Conservation (phyloP, 169 alveolate species). For the Amoebophrya sp. region DNA sequence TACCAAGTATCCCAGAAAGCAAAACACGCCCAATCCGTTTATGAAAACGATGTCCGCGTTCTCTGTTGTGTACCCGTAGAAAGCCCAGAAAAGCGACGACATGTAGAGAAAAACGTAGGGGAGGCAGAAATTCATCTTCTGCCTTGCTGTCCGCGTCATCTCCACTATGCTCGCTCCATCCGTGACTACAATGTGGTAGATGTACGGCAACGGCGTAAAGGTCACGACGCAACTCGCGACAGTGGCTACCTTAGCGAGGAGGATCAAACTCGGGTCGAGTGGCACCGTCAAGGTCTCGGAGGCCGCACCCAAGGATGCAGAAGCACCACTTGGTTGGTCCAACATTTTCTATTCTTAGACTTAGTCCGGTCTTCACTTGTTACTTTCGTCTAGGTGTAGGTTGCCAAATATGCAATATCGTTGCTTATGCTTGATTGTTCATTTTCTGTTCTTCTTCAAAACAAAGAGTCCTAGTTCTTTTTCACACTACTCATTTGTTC, state of each 20-base stretch:
- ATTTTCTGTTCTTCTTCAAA: no score
- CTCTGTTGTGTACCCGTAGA: constrained; percentile 9
- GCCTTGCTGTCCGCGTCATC: neutral
- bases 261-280: neutral
- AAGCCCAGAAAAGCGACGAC: neutral
- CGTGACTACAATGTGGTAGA: neutral
- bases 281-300: no score
- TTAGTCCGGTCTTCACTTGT: no score
- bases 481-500: no score
- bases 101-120: neutral
- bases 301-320: no score
- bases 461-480: no score
- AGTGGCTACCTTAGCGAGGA: neutral
- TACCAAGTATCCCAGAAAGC: neutral
- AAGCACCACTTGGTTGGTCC: no score
- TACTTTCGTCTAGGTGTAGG: no score
- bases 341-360: no score
- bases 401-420: no score
- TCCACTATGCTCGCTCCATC: neutral
- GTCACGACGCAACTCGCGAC: neutral
- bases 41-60: neutral
- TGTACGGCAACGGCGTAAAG: neutral
- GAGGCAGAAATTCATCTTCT: neutral
- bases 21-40: neutral
- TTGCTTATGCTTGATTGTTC: no score